A percentile compares a stretch with the other conserved stretches of the same genome.
Evolutionary conservation across 176 grass and related monocot genomes (phyloP).

Genomic region (Sorghum bicolor): DNA sequence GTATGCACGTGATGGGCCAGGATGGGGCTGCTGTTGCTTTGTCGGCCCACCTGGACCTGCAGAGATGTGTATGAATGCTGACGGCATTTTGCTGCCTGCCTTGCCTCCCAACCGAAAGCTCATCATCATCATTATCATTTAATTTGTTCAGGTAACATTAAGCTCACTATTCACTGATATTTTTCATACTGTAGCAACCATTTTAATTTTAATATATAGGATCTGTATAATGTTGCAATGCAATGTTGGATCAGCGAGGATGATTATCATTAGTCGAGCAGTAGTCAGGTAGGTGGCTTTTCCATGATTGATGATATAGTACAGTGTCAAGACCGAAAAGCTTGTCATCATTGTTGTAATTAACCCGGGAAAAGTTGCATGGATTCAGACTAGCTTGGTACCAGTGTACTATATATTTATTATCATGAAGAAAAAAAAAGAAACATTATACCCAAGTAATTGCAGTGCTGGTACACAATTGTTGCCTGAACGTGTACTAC

Average conservation of each 20-base stretch:
- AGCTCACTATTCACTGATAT: neutral
- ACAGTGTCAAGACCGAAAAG: neutral
- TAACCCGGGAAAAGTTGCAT: neutral
- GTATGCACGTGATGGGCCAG: too few relatives aligned
- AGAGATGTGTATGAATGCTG: too few relatives aligned
- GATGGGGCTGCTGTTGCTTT: too few relatives aligned
- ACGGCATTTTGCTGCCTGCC: too few relatives aligned
- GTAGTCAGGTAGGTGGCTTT: neutral
- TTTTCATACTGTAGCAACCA: too few relatives aligned
- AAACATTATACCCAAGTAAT: neutral
- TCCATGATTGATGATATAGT: neutral
- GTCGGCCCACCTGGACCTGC: too few relatives aligned
- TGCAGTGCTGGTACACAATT: neutral
- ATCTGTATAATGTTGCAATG: neutral
- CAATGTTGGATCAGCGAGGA: neutral
- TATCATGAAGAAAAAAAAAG: neutral
- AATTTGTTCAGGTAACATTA: neutral
- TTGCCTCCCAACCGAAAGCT: too few relatives aligned
- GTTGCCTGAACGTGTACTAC: neutral
- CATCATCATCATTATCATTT: neutral
- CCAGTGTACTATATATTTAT: neutral
- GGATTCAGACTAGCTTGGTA: neutral
- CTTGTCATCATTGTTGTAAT: too few relatives aligned
- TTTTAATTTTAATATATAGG: neutral
- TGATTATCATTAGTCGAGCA: neutral